Conservation (phyloP, 257 asterid genomes). For the Ocimum tenuiflorum region DNA sequence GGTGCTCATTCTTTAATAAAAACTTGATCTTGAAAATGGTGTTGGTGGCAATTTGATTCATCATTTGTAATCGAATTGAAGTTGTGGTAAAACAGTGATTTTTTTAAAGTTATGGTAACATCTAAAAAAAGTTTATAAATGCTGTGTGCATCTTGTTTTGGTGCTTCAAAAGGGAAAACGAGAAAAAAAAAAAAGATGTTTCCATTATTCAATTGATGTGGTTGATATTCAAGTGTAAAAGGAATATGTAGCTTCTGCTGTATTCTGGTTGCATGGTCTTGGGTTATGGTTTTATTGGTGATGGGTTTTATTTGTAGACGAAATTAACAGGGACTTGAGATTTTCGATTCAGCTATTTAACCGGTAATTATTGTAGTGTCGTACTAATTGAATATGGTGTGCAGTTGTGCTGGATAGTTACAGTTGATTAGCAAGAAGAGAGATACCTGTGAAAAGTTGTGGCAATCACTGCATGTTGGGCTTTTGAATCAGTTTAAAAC, state of each 20-base stretch:
- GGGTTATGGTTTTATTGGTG: no score
- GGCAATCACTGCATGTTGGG: background rate
- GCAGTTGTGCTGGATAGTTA: background rate
- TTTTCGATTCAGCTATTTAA: no score
- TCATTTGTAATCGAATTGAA: background rate
- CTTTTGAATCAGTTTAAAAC: background rate
- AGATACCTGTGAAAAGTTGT: background rate
- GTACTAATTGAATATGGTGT: background rate
- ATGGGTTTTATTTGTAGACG: no score
- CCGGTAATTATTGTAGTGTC: background rate
- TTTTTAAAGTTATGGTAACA: no score
- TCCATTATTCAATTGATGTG: background rate
- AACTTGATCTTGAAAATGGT: slow-evolving; percentile 4
- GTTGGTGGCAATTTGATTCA: background rate
- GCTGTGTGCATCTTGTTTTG: background rate
- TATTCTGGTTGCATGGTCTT: no score
- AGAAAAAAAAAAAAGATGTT: background rate
- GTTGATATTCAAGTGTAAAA: background rate
- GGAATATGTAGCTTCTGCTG: no score
- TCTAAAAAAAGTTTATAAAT: background rate
- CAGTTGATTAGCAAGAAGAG: slow-evolving; percentile 4
- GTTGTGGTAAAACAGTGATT: background rate
- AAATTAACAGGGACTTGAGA: no score
- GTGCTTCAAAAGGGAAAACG: background rate
- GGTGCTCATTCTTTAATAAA: background rate